Base-by-base conservation (phyloP, 345 rosid species). In the Eucalyptus pauciflora region DNA sequence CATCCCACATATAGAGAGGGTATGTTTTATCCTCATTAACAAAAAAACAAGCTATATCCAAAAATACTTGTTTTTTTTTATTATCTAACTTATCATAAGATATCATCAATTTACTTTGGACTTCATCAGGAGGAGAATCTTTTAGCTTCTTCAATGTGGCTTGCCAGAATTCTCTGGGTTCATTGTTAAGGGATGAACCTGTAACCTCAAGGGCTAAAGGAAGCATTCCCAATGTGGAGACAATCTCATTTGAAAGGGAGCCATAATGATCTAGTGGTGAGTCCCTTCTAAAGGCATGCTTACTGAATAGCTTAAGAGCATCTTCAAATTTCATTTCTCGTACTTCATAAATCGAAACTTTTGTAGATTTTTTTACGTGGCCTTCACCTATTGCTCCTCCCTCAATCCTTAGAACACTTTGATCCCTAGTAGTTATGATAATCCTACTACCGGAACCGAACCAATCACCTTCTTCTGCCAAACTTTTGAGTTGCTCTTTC, bases 181-280 rank as follows among this genome's bases (percentile, higher is more conserved):
- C 1, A 58, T 0, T 0, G 0, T 0, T 2, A 25, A 58, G 64
- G 3, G 1, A 58, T 4, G 64, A 58, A 10, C 64, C n/a, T 2
- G 0, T 58, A 58, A 58, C 2, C 3, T 58, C 14, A 4, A 58
- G n/a, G 1, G 64, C 14, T 58, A 58, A 58, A 58, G 64, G 64
- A 58, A 58, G 64, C 1, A 0, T 58, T 58, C 64, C 64, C n/a
- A 58, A 25, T 0, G 64, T 58, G 0, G 0, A 0, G 14, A 58
- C 14, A 25, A 58, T 25, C 0, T 58, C 37, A 33, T 1, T 1
- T 58, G 64, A 25, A 58, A 58, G 13, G 13, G 14, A 5, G 14
- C 0, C 0, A 58, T 4, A 25, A 0, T 58, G n/a, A 58, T 58
- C 2, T 2, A 0, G 6, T 1, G 64, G 64, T 0, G 6, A 58